phyloP scores from a whole-genome alignment of 139 green algal species.

The Chara braunii region DNA sequence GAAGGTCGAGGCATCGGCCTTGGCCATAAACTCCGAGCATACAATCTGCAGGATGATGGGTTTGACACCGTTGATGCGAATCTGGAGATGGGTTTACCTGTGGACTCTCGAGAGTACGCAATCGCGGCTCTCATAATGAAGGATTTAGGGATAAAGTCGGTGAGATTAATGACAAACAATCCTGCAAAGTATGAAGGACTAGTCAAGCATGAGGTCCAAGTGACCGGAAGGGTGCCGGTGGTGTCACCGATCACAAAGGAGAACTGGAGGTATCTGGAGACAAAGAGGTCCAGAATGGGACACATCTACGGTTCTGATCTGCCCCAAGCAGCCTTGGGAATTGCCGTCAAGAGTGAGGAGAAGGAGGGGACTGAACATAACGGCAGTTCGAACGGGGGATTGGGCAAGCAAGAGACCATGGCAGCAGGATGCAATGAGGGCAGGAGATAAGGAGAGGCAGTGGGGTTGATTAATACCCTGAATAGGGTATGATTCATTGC shows the following conservation, averaged over 20 bases:
- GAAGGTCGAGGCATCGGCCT: slow-evolving; percentile 52
- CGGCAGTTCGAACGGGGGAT: background rate
- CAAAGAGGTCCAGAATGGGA: slow-evolving; percentile 49
- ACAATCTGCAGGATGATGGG: slow-evolving; percentile 49
- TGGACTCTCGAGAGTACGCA: slow-evolving; percentile 50
- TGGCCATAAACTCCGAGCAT: slow-evolving; percentile 47
- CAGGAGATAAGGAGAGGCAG: background rate
- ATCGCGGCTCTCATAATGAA: slow-evolving; percentile 46
- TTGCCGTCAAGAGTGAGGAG: background rate
- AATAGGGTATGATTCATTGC: background rate
- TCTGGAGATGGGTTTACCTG: slow-evolving; percentile 50
- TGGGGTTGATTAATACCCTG: background rate
- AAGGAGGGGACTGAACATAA: slow-evolving; percentile 6
- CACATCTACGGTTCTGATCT: slow-evolving; percentile 44
- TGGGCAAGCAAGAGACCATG: slow-evolving; percentile 3
- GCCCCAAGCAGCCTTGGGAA: background rate
- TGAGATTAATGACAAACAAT: slow-evolving; percentile 57
- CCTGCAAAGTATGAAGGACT: slow-evolving; percentile 48
- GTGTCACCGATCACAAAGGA: slow-evolving; percentile 43
- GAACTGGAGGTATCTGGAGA: slow-evolving; percentile 49
- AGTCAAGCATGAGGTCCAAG: slow-evolving; percentile 6
- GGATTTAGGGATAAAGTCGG: slow-evolving; percentile 45
- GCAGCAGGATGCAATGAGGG: background rate
- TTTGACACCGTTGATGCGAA: slow-evolving; percentile 56
- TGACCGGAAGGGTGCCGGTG: slow-evolving; percentile 24